Evolutionary conservation across 805 yeast species (phyloP).

Genomic region (Lipomyces mesembrius): DNA sequence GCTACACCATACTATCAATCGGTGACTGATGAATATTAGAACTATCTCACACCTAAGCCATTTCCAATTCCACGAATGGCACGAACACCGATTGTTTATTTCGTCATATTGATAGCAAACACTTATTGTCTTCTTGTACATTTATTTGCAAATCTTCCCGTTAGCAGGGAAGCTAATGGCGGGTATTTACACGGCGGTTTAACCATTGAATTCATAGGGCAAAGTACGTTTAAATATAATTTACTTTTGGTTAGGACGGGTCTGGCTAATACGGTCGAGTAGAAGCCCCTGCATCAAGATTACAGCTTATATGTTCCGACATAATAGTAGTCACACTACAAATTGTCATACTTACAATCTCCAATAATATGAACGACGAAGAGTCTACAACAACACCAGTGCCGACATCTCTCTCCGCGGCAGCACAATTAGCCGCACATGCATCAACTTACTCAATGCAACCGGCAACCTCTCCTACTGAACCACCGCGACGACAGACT

Average conservation of each 20-base stretch:
- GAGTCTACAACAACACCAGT: slow-evolving; percentile 8
- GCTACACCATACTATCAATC: not conserved
- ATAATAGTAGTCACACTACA: slow-evolving; percentile 22
- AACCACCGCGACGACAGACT: slow-evolving; percentile 15
- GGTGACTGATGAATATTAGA: slow-evolving; percentile 16
- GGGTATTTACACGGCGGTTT: slow-evolving; percentile 38
- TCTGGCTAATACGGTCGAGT: not conserved
- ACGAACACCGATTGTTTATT: slow-evolving; percentile 17
- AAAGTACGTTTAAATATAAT: slow-evolving; percentile 19
- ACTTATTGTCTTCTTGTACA: slow-evolving; percentile 32
- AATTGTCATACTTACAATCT: slow-evolving; percentile 15
- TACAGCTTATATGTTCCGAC: slow-evolving; percentile 21
- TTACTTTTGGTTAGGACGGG: not conserved
- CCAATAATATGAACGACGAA: slow-evolving; percentile 12
- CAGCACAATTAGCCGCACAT: slow-evolving; percentile 22
- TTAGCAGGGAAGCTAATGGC: slow-evolving; percentile 28
- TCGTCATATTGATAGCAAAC: slow-evolving; percentile 24
- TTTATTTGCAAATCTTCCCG: slow-evolving; percentile 25
- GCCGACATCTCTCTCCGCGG: slow-evolving; percentile 20
- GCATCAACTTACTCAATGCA: slow-evolving; percentile 12
- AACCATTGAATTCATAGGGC: slow-evolving; percentile 38
- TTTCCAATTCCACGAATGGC: slow-evolving; percentile 29
- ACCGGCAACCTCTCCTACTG: not conserved
- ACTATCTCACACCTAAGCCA: slow-evolving; percentile 38
- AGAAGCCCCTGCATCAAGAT: slow-evolving; percentile 30